A percentile compares a stretch with the other conserved stretches of the same genome.
Evolutionary conservation across 2,329 filamentous ascomycete species (phyloP).

Genomic region (Ceratocystis papillata): DNA sequence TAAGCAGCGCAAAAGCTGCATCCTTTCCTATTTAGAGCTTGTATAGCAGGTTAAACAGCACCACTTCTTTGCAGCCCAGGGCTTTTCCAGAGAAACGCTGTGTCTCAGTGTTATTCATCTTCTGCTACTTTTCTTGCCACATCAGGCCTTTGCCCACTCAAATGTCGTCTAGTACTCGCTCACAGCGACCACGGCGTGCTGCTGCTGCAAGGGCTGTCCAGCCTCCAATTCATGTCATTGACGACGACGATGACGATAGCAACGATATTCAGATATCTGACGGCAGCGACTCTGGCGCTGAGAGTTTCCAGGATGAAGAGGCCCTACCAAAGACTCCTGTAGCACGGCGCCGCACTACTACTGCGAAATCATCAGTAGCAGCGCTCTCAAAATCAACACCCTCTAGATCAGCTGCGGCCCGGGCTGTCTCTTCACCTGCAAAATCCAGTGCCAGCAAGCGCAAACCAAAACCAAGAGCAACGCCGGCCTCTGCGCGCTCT

Average conservation of each 20-base stretch:
- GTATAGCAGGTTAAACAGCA: neutral
- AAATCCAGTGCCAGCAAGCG: slow-evolving; percentile 25
- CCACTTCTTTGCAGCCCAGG: neutral
- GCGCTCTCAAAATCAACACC: neutral
- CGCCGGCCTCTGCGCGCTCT: slow-evolving; percentile 28
- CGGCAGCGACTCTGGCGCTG: slow-evolving; percentile 30
- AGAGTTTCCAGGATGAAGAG: slow-evolving; percentile 25
- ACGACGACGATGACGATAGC: slow-evolving; percentile 25
- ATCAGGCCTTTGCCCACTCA: neutral
- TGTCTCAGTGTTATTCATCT: neutral
- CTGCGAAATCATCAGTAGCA: neutral
- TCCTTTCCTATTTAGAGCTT: neutral
- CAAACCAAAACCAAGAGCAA: slow-evolving; percentile 19
- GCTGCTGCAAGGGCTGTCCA: neutral
- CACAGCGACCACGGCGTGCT: slow-evolving; percentile 16
- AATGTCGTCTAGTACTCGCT: neutral
- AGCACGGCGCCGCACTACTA: neutral
- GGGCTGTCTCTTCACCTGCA: slow-evolving; percentile 29
- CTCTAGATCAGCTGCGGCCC: slow-evolving; percentile 17
- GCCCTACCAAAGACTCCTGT: neutral
- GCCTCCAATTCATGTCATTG: neutral
- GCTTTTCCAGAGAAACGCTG: neutral
- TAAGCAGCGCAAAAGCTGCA: neutral
- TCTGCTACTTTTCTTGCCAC: neutral
- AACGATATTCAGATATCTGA: slow-evolving; percentile 32